These are phyloP conservation scores for Fraxinus floribunda DNA, from an alignment of 305 asterid genomes.

Conservation along the genomic window DNA sequence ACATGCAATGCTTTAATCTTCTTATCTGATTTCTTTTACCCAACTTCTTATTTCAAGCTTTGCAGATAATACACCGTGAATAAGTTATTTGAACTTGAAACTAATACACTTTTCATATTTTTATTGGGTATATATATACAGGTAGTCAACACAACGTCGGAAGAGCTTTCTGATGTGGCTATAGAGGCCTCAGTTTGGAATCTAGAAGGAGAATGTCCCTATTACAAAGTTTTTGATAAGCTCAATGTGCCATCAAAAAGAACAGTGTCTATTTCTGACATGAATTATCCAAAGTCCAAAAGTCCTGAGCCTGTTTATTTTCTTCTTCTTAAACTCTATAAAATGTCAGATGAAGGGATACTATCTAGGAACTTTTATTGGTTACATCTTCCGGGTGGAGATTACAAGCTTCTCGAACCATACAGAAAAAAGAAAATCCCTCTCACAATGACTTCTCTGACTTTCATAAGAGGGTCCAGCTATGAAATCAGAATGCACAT, in stretches of 20 bases:
- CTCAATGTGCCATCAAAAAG: constrained; percentile 62
- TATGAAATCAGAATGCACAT: constrained; percentile 66
- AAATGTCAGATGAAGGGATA: constrained; percentile 48
- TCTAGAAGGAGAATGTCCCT: constrained; percentile 69
- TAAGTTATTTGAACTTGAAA: not conserved
- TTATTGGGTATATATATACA: constrained; percentile 16
- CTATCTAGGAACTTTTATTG: constrained; percentile 87
- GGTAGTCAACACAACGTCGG: constrained; percentile 77
- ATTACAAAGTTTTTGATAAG: constrained; percentile 58
- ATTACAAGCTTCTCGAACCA: constrained; percentile 78
- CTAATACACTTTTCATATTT: not conserved
- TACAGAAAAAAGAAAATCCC: constrained; percentile 55
- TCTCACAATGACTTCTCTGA: constrained; percentile 55
- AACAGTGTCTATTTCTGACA: constrained; percentile 57
- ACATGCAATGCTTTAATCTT: not conserved
- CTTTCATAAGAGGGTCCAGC: constrained; percentile 55
- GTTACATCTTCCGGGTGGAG: constrained; percentile 70
- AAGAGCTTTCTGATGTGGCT: constrained; percentile 61
- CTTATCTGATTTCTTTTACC: not conserved
- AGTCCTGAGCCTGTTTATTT: constrained; percentile 73
- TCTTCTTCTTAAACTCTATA: constrained; percentile 83
- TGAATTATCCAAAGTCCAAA: constrained; percentile 71
- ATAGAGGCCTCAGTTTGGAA: constrained; percentile 86
- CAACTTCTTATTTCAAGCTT: not conserved
- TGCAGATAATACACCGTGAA: not conserved